These are phyloP conservation scores for Aspergillus unguis DNA, from an alignment of 2,329 filamentous ascomycete species.

Conservation along the genomic window DNA sequence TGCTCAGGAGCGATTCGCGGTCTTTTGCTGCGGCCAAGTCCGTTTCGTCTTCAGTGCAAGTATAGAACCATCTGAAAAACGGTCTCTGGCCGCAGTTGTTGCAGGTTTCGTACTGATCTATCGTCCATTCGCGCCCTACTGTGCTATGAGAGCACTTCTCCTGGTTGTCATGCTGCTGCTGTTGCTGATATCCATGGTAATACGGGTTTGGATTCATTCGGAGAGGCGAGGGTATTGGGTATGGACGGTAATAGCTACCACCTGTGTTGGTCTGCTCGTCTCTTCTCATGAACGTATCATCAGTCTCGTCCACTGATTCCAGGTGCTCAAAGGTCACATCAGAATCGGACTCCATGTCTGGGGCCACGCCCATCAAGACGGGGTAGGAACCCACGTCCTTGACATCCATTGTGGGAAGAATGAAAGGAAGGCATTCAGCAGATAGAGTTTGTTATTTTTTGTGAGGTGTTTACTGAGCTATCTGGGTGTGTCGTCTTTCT, in stretches of 20 bases:
- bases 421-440: neutral
- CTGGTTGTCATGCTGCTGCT: neutral
- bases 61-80: conserved; percentile 68
- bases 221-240: neutral
- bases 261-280: neutral
- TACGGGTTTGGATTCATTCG: neutral
- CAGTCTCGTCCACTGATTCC: neutral
- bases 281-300: neutral
- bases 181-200: neutral
- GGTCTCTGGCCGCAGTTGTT: conserved; percentile 55
- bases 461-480: too few species aligned
- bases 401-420: neutral
- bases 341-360: neutral
- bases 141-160: conserved; percentile 51
- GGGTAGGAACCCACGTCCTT: neutral
- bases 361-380: conserved; percentile 5
- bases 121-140: conserved; percentile 60
- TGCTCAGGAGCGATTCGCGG: conserved; percentile 29
- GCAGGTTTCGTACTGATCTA: conserved; percentile 53
- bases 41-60: conserved; percentile 64
- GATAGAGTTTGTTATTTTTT: neutral
- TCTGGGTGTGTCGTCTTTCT: too few species aligned
- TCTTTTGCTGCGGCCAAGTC: conserved; percentile 32
- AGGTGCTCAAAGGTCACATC: neutral
- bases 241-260: neutral